Base-by-base conservation (phyloP, 2,329 filamentous ascomycete genomes). In the Fusarium tjaetaba region DNA sequence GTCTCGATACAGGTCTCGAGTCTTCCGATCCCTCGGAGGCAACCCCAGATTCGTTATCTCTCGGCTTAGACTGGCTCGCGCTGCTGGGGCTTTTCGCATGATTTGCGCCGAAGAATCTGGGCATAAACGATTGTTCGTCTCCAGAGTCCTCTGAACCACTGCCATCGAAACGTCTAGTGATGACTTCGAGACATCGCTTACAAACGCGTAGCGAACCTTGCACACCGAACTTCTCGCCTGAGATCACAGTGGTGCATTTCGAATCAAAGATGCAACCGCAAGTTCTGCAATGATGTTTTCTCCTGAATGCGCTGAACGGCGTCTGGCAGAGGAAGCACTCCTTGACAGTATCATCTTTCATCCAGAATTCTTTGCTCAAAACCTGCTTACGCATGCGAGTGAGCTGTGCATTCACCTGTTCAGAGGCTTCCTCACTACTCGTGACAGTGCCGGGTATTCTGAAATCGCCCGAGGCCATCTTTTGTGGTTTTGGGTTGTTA, bases 261-360 rank as follows among this genome's bases (percentile, higher is more conserved):
- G 94, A 94, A 81, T 98, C 96, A 79, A 99, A 99, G 49, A 99
- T 99, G 79, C 97, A 97, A n/a, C 96, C 96, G 80, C 96, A 99
- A 1, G 91, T 93, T 70, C 97, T 91, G 81, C 96, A 99, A 82
- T 99, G 96, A 81, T 99, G 96, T 80, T 99, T 99, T 73, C 96
- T 91, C 67, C 96, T 90, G 80, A 98, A 98, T 3, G 96, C 96
- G 1, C 94, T 95, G 79, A 99, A 99, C 4, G 93, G 89, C 66
- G 94, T 93, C 49, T 94, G 94, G 78, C 96, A 99, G 49, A 94
- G 90, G 80, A 98, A 99, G 79, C 96, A 99, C 77, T 98, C 96
- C 80, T 97, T 98, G 68, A 96, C 97, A 71, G 97, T 98, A 79
- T 98, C 96, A 80, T 99, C 96, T 68, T 95, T 94, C 96, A 99